Base-by-base conservation (phyloP, 768 basidiomycete genomes). In the Rhizopogon vinicolor region DNA sequence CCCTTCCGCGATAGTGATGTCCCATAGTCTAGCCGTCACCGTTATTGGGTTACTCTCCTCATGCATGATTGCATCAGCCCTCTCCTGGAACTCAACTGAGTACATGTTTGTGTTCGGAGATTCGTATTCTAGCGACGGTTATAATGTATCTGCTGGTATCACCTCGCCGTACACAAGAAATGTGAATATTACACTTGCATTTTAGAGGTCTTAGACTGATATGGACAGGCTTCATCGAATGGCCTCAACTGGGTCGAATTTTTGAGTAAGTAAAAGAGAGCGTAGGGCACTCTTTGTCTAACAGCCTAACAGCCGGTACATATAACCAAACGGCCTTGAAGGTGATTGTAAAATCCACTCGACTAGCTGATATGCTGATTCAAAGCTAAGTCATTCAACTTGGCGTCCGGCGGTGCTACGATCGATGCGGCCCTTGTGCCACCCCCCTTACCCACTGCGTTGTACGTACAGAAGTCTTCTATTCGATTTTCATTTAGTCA, bases 391-490 rank as follows among this genome's bases (percentile, higher is more conserved):
- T 84, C 82, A 0, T 88, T 84, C 66, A 82, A 87, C 69, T 82
- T 81, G 57, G 87, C 86, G 0, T 83, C 78, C 53, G 82, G 85
- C 22, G 86, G 82, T 29, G 86, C 85, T 22, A 86, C 84, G 28
- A 86, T 86, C 57, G 77, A 87, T 60, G 71, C 78, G 6, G 74
- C 61, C 33, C 75, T 87, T 35, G 85, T 87, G 35, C 58, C 73
- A 3, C 83, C 84, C 4, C 83, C 76, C 60, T 56, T 62, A 39
- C 73, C 82, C 0, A 78, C 75, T 1, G 81, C 85, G 13, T 67
- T 81, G 45, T 82, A 77, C 8, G 65, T 85, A 50, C 77, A 25
- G n/a, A 49, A 4, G 2, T 16, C 8, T 44, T 42, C 10, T 7
- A 13, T 13, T n/a, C 10, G 1, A 29, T 18, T 46, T 43, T 16